Evolutionary conservation across 139 green algal species (phyloP), one percentile per base, ranked within the genome.

Genomic region (Chlamydomonas applanata): DNA sequence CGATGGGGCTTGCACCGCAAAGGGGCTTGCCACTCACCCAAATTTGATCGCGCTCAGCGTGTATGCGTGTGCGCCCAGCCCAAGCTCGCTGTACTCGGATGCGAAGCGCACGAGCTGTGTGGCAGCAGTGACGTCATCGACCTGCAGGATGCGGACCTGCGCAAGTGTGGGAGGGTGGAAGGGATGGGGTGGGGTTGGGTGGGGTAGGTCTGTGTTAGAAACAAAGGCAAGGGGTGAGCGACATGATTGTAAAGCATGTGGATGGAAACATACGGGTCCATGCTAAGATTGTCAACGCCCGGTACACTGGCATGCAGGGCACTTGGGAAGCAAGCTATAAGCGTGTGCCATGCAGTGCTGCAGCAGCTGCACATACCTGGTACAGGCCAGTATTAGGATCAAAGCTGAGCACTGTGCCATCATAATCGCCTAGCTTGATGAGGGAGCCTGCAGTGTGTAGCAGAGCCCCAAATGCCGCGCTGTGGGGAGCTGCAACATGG

Each of bases 391-490:
- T 69, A 25, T 27, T 1, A 0, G 59, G n/a, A 3, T 54, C 20
- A 66, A 69, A 81, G 40, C 30, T 61, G 5, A 75, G 24, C n/a
- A 81, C 60, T 0, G 74, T 57, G 45, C 68, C 75, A 60, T 81
- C 75, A 40, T 76, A 81, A 33, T 81, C 75, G 29, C 68, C 75
- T 60, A 81, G 60, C 46, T 81, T 81, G 27, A 81, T 72, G 7
- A 81, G 49, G 1, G 75, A 71, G 45, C 75, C 75, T 81, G 74
- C 3, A 11, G 24, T 49, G 40, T 49, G 40, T 7, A 11, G 7
- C 40, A 49, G 7, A 7, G 11, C 40, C 7, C 7, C 7, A 49
- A 49, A 49, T 11, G 7, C 7, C 7, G 7, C 11, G 40, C 40
- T 7, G 7, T 49, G 7, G 40, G 11, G 40, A 49, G n/a, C n/a